Percentiles rank a stretch among this genome's conserved stretches.
Evolutionary conservation across 495 filamentous ascomycete species (phyloP).

Genomic region (Oidiodendron maius): DNA sequence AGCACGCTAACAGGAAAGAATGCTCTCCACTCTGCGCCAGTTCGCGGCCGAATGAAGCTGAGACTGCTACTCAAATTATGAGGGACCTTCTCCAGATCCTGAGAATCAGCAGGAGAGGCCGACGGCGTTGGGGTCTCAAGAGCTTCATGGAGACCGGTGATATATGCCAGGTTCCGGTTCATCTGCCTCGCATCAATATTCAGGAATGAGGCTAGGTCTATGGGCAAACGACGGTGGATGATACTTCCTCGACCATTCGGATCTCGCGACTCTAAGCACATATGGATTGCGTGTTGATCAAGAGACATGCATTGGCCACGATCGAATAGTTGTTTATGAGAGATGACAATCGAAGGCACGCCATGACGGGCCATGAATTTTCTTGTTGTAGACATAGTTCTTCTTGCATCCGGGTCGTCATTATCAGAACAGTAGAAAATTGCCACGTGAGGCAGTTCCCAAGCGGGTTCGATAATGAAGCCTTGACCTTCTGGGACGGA

Average conservation of each 20-base stretch:
- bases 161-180: constrained; percentile 65
- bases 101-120: constrained; percentile 1
- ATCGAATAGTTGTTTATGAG: constrained; percentile 44
- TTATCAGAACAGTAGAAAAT: constrained; percentile 58
- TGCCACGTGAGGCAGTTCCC: constrained; percentile 66
- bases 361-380: constrained; percentile 59
- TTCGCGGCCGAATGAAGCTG: constrained; percentile 10
- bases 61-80: constrained; percentile 11
- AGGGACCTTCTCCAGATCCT: constrained; percentile 13
- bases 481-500: constrained; percentile 18
- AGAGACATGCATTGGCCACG: constrained; percentile 16
- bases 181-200: constrained; percentile 68
- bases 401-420: constrained; percentile 40
- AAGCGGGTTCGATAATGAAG: constrained; percentile 38
- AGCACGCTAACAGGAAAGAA: constrained; percentile 17
- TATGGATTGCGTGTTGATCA: constrained; percentile 46
- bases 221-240: constrained; percentile 55
- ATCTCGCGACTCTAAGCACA: constrained; percentile 61
- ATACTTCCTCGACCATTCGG: constrained; percentile 39
- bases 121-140: neutral
- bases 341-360: constrained; percentile 63
- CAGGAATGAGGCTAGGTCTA: constrained; percentile 67
- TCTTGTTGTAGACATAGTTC: constrained; percentile 49
- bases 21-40: constrained; percentile 12
- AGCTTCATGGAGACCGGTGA: constrained; percentile 37